These are phyloP conservation scores for Kluyveromyces wickerhamii DNA, from an alignment of 805 yeast genomes.

Conservation along the genomic window DNA sequence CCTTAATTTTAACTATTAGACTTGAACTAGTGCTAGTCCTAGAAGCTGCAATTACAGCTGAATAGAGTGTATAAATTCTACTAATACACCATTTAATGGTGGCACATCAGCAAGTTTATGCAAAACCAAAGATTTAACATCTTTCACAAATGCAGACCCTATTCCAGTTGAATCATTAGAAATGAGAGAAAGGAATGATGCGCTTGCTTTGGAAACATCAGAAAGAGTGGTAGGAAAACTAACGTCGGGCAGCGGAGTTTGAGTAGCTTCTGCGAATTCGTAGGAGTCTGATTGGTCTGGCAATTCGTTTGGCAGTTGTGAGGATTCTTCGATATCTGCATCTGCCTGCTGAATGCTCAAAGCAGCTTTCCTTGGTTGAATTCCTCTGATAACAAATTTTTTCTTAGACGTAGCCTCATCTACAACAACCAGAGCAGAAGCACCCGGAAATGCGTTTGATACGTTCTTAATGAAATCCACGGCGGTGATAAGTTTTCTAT, in stretches of 20 bases:
- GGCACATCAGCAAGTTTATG: slow-evolving; percentile 28
- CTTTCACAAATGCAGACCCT: slow-evolving; percentile 23
- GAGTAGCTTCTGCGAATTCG: slow-evolving; percentile 9
- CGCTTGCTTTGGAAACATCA: slow-evolving; percentile 27
- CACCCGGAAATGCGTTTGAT: slow-evolving; percentile 75
- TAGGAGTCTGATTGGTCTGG: neutral
- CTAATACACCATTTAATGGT: slow-evolving; percentile 23
- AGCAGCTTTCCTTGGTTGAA: slow-evolving; percentile 69
- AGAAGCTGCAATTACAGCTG: no score
- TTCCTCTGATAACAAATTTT: slow-evolving; percentile 88
- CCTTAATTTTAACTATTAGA: no score
- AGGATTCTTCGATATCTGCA: slow-evolving; percentile 28
- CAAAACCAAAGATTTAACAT: slow-evolving; percentile 23
- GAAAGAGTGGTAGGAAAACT: slow-evolving; percentile 24
- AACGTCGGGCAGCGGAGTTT: slow-evolving; percentile 21
- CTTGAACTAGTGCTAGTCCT: no score
- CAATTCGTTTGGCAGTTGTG: slow-evolving; percentile 5
- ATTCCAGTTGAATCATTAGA: slow-evolving; percentile 26
- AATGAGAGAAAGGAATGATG: slow-evolving; percentile 26
- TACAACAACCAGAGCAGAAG: slow-evolving; percentile 87
- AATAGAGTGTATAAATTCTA: slow-evolving; percentile 21
- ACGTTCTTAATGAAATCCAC: slow-evolving; percentile 96
- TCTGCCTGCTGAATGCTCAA: slow-evolving; percentile 43
- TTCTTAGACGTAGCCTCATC: slow-evolving; percentile 55
- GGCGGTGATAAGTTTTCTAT: slow-evolving; percentile 71